Conservation (phyloP, 1,139 yeast genomes). For the Arxiozyma telluris region DNA sequence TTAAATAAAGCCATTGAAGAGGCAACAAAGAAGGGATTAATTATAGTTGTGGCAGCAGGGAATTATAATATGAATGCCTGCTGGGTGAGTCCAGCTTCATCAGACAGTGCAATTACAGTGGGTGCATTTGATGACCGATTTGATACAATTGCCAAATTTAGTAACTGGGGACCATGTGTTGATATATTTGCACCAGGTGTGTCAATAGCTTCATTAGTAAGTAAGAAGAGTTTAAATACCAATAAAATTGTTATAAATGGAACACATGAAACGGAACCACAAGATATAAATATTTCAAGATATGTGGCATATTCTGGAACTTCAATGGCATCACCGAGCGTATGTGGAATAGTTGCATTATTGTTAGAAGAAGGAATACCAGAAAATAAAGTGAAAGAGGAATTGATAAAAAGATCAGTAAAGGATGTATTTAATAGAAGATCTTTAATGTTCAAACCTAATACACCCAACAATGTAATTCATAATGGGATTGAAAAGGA, state of each 20-base stretch:
- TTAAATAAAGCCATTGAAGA: constrained; percentile 68
- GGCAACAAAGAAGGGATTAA: constrained; percentile 59
- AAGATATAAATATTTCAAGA: neutral
- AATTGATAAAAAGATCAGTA: constrained; percentile 35
- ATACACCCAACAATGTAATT: constrained; percentile 40
- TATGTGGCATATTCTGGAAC: constrained; percentile 58
- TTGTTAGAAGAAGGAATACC: constrained; percentile 52
- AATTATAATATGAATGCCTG: constrained; percentile 74
- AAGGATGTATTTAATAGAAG: constrained; percentile 30
- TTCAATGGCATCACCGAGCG: constrained; percentile 79
- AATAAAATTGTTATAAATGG: neutral
- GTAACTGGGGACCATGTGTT: constrained; percentile 86
- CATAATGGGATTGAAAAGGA: constrained; percentile 34
- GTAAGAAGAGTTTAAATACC: constrained; percentile 1
- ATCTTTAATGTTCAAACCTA: constrained; percentile 34
- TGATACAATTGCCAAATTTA: constrained; percentile 62
- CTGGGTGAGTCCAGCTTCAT: constrained; percentile 69
- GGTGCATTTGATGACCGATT: constrained; percentile 76
- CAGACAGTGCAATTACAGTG: constrained; percentile 62
- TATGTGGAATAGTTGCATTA: constrained; percentile 65
- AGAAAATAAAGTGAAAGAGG: constrained; percentile 32
- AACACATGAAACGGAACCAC: neutral
- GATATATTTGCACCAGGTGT: constrained; percentile 80
- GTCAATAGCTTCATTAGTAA: constrained; percentile 37
- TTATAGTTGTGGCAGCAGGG: constrained; percentile 86